phyloP scores from a whole-genome alignment of 139 green algal species.

The Trebouxia sp. region DNA sequence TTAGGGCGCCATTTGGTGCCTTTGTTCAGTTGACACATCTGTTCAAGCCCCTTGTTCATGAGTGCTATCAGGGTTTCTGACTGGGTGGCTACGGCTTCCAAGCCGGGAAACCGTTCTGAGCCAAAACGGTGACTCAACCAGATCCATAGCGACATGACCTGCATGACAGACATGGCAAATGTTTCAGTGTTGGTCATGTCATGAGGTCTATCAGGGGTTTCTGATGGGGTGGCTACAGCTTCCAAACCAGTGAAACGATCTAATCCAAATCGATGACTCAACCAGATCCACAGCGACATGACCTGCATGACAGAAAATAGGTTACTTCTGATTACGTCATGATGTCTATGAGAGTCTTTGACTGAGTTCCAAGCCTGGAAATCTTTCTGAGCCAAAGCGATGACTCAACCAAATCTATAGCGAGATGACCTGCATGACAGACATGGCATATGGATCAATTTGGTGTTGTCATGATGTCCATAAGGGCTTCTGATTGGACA shows the following conservation, averaged over 20 bases:
- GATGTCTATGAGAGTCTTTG: constrained; percentile 39
- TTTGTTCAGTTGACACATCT: background rate
- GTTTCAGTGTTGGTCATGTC: too few relatives aligned
- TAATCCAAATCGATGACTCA: constrained; percentile 57
- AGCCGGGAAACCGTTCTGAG: constrained; percentile 40
- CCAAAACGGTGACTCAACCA: constrained; percentile 68
- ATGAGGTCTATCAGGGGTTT: constrained; percentile 43
- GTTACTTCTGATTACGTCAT: too few relatives aligned
- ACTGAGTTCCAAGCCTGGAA: constrained; percentile 20
- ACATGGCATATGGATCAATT: too few relatives aligned
- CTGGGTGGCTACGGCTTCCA: constrained; percentile 7
- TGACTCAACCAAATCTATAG: constrained; percentile 70
- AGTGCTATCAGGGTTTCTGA: constrained; percentile 39
- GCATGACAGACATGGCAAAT: too few relatives aligned
- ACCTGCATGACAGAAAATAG: constrained; percentile 53
- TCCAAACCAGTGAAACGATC: constrained; percentile 39
- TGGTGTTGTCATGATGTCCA: too few relatives aligned
- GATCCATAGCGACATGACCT: constrained; percentile 65
- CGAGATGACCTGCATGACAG: constrained; percentile 62
- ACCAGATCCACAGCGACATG: constrained; percentile 67
- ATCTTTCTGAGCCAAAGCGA: constrained; percentile 52
- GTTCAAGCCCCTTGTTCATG: constrained; percentile 36
- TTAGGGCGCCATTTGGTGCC: too few relatives aligned
- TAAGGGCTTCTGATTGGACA: too few relatives aligned
- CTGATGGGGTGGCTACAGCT: constrained; percentile 15